Evolutionary conservation across 1,284 basidiomycete genomes (phyloP), one percentile per base, ranked within the genome.

Genomic region (Pulveroboletus sp.): DNA sequence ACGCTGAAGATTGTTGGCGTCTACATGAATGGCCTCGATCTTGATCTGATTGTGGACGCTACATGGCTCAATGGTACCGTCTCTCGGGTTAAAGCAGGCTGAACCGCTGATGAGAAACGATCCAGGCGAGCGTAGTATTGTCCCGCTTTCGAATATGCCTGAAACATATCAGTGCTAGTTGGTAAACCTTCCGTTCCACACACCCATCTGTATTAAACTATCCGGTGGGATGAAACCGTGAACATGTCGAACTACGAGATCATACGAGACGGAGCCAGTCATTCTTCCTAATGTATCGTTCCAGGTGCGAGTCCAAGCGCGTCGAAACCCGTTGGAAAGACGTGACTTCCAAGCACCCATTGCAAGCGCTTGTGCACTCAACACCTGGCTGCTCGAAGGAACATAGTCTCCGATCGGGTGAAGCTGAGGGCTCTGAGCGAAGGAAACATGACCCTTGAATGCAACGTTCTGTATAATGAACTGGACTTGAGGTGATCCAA

Each of bases 221-320:
- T 56, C 56, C 21, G 51, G 46, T 12, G 67, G 59, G 36, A 69
- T 76, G 44, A 67, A 77, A 9, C 82, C 83, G 49, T 73, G 67
- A 35, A 88, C 68, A 52, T 79, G 76, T 46, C 74, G 73, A 47
- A 86, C 65, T 40, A 73, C 77, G 33, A 90, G 67, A 41, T 76
- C 73, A 48, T 87, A 66, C 3, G 76, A 76, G 3, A 79, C 78
- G 19, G 75, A 76, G 29, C 83, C 86, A 56, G 78, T 78, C 43
- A 81, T 83, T 48, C 76, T 77, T 24, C 84, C 86, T 75, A 86
- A 81, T 32, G 86, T 87, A 50, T 82, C 77, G 55, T 87, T 82
- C 76, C 87, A 80, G 41, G 86, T 82, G 55, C 86, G 75, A 16
- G 76, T 77, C 76, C 86, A 80, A 42, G 86, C 81, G 53, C 87